Evolutionary conservation across 352 stramenopile species (phyloP).

Genomic region (Phytophthora citricola): DNA sequence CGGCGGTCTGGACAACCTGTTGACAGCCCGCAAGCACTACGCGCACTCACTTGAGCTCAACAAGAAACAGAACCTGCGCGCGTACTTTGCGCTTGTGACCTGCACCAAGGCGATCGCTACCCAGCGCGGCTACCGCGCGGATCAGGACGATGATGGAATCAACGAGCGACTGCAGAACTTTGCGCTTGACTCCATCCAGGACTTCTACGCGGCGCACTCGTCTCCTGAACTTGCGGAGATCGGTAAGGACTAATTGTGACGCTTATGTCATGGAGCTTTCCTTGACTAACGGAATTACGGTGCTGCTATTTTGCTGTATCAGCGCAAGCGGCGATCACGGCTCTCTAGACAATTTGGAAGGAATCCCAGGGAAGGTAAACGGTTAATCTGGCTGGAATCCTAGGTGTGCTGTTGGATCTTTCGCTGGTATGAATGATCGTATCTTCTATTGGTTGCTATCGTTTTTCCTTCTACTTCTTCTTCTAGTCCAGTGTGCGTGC

Average conservation of each 20-base stretch:
- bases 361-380: not conserved
- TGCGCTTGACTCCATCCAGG: constrained; percentile 47
- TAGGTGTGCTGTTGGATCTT: not conserved
- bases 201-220: constrained; percentile 46
- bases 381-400: not conserved
- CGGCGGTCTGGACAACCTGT: constrained; percentile 62
- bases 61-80: constrained; percentile 65
- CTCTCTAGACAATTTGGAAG: constrained; percentile 28
- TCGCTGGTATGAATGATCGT: constrained; percentile 10
- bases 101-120: constrained; percentile 65
- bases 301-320: constrained; percentile 2
- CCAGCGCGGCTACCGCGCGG: constrained; percentile 49
- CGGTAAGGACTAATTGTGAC: constrained; percentile 30
- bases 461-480: not conserved
- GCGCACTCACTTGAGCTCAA: constrained; percentile 73
- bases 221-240: constrained; percentile 52
- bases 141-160: constrained; percentile 59
- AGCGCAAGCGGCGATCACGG: constrained; percentile 42
- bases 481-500: constrained; percentile 61
- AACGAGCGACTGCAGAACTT: constrained; percentile 68
- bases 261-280: not conserved
- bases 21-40: constrained; percentile 75
- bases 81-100: constrained; percentile 53
- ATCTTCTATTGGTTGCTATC: constrained; percentile 19
- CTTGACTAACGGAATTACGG: constrained; percentile 3